phyloP scores from a whole-genome alignment of 768 basidiomycete genomes.

The Panaeolus cyanescens region DNA sequence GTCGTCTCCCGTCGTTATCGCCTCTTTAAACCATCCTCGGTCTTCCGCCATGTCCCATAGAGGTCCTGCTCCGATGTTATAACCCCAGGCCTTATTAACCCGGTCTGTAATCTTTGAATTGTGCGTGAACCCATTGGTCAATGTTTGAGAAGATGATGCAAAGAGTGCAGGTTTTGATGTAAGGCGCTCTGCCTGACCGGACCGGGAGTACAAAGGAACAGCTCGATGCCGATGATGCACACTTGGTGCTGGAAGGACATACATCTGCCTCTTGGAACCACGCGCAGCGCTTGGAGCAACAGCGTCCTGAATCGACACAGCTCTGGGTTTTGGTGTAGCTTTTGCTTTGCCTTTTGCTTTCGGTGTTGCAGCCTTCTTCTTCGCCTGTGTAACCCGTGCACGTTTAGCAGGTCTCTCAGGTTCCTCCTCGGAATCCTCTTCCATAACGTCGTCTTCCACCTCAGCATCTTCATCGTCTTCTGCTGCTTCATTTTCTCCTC shows the following conservation, averaged over 20 bases:
- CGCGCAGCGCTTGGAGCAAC: not conserved
- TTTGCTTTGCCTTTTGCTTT: slow-evolving; percentile 31
- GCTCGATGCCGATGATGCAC: slow-evolving; percentile 76
- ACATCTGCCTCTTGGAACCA: slow-evolving; percentile 7
- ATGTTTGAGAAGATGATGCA: slow-evolving; percentile 33
- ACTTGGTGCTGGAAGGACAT: slow-evolving; percentile 53
- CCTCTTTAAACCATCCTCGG: slow-evolving; percentile 76
- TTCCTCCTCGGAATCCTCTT: slow-evolving; percentile 19
- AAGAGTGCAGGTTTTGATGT: slow-evolving; percentile 52
- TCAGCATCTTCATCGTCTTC: slow-evolving; percentile 25
- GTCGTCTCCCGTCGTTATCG: slow-evolving; percentile 30
- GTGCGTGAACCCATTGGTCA: slow-evolving; percentile 61
- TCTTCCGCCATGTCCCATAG: slow-evolving; percentile 83
- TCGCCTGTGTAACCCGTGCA: slow-evolving; percentile 10
- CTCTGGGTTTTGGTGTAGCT: slow-evolving; percentile 19
- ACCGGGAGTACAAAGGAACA: slow-evolving; percentile 55
- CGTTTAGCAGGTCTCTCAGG: slow-evolving; percentile 3
- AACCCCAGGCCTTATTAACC: slow-evolving; percentile 72
- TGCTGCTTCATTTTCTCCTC: slow-evolving; percentile 20
- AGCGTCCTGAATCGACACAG: slow-evolving; percentile 7
- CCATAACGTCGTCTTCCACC: slow-evolving; percentile 15
- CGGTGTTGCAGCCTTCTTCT: slow-evolving; percentile 13
- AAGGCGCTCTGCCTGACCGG: slow-evolving; percentile 64
- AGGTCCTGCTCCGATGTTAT: slow-evolving; percentile 75
- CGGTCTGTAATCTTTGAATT: slow-evolving; percentile 49